These are phyloP conservation scores for Linderniella brevidens DNA, from an alignment of 257 asterid species.

Conservation along the genomic window DNA sequence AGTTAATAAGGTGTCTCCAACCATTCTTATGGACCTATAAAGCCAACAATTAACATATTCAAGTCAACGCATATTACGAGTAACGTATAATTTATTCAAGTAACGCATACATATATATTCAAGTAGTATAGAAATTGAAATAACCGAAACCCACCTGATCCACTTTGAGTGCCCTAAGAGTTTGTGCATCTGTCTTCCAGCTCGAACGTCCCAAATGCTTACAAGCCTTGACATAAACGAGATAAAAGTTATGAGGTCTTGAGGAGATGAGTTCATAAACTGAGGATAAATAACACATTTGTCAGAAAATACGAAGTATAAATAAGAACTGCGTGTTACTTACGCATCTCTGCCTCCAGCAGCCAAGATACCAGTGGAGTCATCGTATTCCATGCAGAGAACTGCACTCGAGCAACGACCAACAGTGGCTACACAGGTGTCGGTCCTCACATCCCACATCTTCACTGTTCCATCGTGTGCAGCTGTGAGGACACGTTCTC, in stretches of 20 bases:
- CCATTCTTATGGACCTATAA: conserved; percentile 89
- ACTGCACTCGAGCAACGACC: conserved; percentile 87
- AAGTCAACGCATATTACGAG: no score
- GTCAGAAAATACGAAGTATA: no score
- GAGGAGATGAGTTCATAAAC: conserved; percentile 11
- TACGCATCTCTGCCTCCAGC: conserved; percentile 95
- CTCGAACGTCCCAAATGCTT: conserved; percentile 88
- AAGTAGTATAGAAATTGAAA: conserved; percentile 7
- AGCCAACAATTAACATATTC: not conserved
- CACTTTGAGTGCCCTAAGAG: conserved; percentile 87
- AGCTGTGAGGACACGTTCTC: conserved; percentile 97
- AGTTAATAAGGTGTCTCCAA: conserved; percentile 76
- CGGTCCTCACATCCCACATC: conserved; percentile 99
- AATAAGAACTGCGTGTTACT: no score
- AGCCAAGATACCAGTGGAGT: conserved; percentile 77
- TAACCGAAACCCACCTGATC: conserved; percentile 45
- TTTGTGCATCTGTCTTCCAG: conserved; percentile 86
- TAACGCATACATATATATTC: not conserved
- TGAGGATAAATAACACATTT: no score
- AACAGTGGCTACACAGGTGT: conserved; percentile 95
- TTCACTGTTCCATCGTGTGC: conserved; percentile 94
- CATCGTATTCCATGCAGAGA: conserved; percentile 92
- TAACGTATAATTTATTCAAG: no score
- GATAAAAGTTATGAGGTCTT: conserved; percentile 12
- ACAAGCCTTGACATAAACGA: conserved; percentile 38